Evolutionary conservation across 768 basidiomycete species (phyloP).

Genomic region (Cyclocybe cylindracea): DNA sequence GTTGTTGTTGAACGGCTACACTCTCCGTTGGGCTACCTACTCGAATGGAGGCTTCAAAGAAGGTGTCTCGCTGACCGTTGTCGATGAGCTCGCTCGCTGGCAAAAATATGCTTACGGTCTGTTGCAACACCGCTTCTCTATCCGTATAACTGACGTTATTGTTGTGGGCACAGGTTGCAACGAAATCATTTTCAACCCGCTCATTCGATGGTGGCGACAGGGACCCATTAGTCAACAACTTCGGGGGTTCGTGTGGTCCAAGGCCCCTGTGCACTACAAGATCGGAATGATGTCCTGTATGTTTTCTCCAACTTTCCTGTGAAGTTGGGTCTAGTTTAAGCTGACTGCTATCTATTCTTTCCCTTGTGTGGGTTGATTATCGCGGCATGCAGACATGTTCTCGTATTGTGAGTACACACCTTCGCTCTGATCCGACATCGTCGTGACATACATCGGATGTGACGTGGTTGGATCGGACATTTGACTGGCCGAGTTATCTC

Average conservation of each 20-base stretch:
- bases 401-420: conserved; percentile 38
- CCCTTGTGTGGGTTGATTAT: background rate
- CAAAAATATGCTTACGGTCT: conserved; percentile 70
- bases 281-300: conserved; percentile 74
- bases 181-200: conserved; percentile 84
- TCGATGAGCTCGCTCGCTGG: conserved; percentile 90
- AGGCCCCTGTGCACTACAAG: conserved; percentile 80
- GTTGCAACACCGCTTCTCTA: conserved; percentile 6
- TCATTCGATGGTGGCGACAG: conserved; percentile 70
- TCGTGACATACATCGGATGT: background rate
- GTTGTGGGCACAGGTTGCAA: conserved; percentile 46
- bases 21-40: conserved; percentile 83
- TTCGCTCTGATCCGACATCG: conserved; percentile 13
- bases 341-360: background rate
- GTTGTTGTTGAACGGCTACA: conserved; percentile 69
- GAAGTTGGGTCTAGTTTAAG: conserved; percentile 2
- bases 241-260: conserved; percentile 73
- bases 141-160: conserved; percentile 9
- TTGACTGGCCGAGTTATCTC: background rate
- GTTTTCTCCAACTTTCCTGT: conserved; percentile 16
- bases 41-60: conserved; percentile 86
- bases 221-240: conserved; percentile 83
- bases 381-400: conserved; percentile 40
- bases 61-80: conserved; percentile 82
- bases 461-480: background rate